Evolutionary conservation across 768 basidiomycete genomes (phyloP).

Genomic region (Rhizopogon sp.): DNA sequence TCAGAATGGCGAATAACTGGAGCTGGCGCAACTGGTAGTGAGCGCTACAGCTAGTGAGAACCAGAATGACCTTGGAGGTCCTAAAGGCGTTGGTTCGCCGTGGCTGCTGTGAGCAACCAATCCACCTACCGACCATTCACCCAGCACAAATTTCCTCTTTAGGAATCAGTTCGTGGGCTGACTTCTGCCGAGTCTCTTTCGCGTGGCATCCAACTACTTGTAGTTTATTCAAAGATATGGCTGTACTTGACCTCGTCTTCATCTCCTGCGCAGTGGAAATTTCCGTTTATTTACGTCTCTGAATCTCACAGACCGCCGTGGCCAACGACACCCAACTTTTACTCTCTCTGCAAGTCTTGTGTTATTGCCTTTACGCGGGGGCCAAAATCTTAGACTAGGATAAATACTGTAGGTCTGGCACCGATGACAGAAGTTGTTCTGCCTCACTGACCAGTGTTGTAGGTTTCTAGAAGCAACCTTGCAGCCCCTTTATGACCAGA

Average conservation of each 20-base stretch:
- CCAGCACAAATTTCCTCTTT: conserved; percentile 2
- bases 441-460: too few relatives aligned
- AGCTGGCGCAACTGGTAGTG: conserved; percentile 21
- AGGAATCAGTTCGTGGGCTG: background rate
- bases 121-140: background rate
- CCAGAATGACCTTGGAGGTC: conserved; percentile 2
- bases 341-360: too few relatives aligned
- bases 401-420: too few relatives aligned
- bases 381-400: too few relatives aligned
- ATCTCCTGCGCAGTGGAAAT: background rate
- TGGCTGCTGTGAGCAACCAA: conserved; percentile 4
- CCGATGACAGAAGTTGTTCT: too few relatives aligned
- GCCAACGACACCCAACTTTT: too few relatives aligned
- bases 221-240: background rate
- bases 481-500: too few relatives aligned
- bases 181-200: background rate
- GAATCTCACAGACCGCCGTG: background rate
- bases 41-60: conserved; percentile 14
- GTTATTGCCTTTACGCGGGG: too few relatives aligned
- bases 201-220: background rate
- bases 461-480: too few relatives aligned
- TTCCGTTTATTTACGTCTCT: background rate
- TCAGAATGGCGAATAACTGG: conserved; percentile 11
- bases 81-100: conserved; percentile 8
- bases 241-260: background rate